Base-by-base conservation (phyloP, 2,329 filamentous ascomycete species). In the Alternaria consortialis region DNA sequence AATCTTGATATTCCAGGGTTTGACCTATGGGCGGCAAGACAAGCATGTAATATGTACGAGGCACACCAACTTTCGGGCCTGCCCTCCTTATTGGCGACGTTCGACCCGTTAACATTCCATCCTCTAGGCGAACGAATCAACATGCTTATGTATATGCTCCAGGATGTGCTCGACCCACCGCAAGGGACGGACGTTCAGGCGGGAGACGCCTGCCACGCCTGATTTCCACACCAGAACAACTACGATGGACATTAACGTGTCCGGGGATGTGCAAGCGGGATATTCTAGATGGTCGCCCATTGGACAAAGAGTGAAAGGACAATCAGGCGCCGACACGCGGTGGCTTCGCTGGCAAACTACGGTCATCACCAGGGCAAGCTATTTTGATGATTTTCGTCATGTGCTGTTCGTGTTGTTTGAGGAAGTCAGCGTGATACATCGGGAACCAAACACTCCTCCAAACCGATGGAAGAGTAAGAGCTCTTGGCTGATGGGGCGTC, bases 121-220 rank as follows among this genome's bases (percentile, higher is more conserved):
- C 61, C 32, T 66, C 69, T 27, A 48, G 20, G 40, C 39, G 43
- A 53, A 17, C 74, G 69, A 77, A 77, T 75, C 64, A 68, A 34
- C 39, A 17, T 20, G 36, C 53, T 31, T 36, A 25, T 54, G 43
- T 23, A 60, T 66, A 67, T 58, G 51, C 57, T 54, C 56, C 37
- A 37, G 60, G 56, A 63, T 61, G 56, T 47, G 46, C 53, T 56
- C 47, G 58, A 51, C 54, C 61, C 63, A 66, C 54, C 55, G 43
- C 52, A 62, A 60, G 57, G 53, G 39, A 36, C 66, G 65, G 63
- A 59, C 52, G 47, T 55, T 55, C 54, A 66, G 47, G 62, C 63
- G 53, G 60, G 56, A 63, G 53, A 62, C 53, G 64, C 50, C 62
- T 68, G 54, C 48, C 54, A 62, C 29, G 59, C 59, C 34, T 60